Evolutionary conservation across 768 basidiomycete species (phyloP).

Genomic region (Leucogyrophana mollusca): DNA sequence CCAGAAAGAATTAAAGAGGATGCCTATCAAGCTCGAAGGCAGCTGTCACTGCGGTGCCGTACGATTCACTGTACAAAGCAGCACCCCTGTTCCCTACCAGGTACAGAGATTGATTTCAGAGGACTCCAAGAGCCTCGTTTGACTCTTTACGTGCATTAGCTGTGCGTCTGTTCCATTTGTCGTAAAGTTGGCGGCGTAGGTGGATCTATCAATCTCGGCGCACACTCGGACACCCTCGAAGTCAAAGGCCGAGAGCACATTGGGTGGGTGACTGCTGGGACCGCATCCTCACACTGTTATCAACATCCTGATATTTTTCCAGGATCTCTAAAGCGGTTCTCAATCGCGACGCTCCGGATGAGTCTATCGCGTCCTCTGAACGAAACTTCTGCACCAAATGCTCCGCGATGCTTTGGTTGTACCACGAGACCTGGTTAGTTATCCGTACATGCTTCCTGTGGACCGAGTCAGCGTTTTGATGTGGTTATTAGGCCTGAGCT

Average conservation of each 20-base stretch:
- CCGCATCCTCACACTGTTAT: neutral
- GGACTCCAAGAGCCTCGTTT: neutral
- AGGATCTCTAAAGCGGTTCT: slow-evolving; percentile 64
- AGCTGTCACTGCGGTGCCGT: slow-evolving; percentile 37
- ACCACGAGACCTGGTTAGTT: slow-evolving; percentile 52
- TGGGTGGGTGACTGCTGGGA: slow-evolving; percentile 33
- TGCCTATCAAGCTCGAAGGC: too few species aligned
- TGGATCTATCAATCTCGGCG: slow-evolving; percentile 68
- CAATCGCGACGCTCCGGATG: slow-evolving; percentile 47
- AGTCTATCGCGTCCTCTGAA: slow-evolving; percentile 51
- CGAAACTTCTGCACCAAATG: slow-evolving; percentile 65
- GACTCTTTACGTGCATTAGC: slow-evolving; percentile 23
- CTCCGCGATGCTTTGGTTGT: slow-evolving; percentile 67
- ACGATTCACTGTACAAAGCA: slow-evolving; percentile 36
- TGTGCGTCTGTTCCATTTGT: slow-evolving; percentile 69
- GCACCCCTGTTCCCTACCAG: slow-evolving; percentile 65
- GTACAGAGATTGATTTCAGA: slow-evolving; percentile 22
- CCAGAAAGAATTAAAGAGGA: too few species aligned
- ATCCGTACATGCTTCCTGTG: neutral
- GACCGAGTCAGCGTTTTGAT: neutral
- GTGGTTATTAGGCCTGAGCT: slow-evolving; percentile 51
- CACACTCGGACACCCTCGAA: slow-evolving; percentile 46
- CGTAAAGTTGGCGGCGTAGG: slow-evolving; percentile 67
- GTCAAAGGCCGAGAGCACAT: slow-evolving; percentile 53
- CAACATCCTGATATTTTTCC: neutral